Percentiles rank a stretch among this genome's conserved stretches.
Conservation (phyloP, 2,329 filamentous ascomycete species). For the Fusarium acutatum region DNA sequence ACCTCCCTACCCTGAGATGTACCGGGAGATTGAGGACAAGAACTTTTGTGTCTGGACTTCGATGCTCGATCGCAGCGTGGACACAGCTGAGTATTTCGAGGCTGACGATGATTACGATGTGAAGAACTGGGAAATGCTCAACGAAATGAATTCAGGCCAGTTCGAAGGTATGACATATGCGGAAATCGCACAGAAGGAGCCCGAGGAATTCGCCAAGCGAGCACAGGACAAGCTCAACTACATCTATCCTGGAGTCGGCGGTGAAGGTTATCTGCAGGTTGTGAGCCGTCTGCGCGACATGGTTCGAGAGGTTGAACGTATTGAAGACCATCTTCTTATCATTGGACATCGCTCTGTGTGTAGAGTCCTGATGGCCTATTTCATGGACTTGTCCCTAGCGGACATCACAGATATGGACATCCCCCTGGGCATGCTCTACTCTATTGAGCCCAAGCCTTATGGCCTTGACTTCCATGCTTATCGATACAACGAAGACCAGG, state of each 20-base stretch:
- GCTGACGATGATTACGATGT: conserved; percentile 92
- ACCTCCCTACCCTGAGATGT: conserved; percentile 89
- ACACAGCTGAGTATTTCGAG: conserved; percentile 90
- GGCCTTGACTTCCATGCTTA: conserved; percentile 98
- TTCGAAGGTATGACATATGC: conserved; percentile 97
- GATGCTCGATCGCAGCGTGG: conserved; percentile 89
- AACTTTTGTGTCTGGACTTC: conserved; percentile 99
- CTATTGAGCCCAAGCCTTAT: conserved; percentile 96
- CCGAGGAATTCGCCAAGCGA: conserved; percentile 83
- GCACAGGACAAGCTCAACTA: conserved; percentile 91
- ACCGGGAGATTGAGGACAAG: conserved; percentile 76
- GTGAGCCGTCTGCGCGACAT: conserved; percentile 95
- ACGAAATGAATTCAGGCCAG: conserved; percentile 90
- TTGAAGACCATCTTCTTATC: conserved; percentile 93
- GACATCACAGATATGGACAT: conserved; percentile 96
- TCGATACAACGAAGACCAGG: conserved; percentile 79
- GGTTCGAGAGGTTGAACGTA: conserved; percentile 96
- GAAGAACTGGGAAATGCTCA: conserved; percentile 98
- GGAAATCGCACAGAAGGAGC: conserved; percentile 81
- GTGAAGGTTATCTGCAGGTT: conserved; percentile 95
- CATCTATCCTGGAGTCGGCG: conserved; percentile 93
- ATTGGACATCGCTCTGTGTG: conserved; percentile 93
- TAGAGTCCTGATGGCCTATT: conserved; percentile 93
- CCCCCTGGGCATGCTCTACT: conserved; percentile 91
- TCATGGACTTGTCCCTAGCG: conserved; percentile 88